Base-by-base conservation (phyloP, 345 rosid genomes). In the Moricandia arvensis region DNA sequence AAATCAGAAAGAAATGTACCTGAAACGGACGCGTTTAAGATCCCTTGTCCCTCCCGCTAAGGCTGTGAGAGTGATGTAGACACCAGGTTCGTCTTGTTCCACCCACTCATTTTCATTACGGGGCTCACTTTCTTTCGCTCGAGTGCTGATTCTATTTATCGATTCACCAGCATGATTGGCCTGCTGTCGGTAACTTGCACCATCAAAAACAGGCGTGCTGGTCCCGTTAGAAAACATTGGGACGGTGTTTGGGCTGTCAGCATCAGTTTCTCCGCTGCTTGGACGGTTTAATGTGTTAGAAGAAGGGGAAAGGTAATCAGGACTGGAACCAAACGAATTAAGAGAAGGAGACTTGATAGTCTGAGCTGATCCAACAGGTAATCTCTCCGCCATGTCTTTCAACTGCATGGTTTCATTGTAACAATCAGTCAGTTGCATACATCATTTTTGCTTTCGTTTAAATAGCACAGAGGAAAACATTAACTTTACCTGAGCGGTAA, bases 11-110 rank as follows among this genome's bases (percentile, higher is more conserved):
- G 29, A 60, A 15, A 45, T 54, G 43, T 84, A 96, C 98, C 99
- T 96, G 87, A 96, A 96, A 74, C 99, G 98, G 55, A 96, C 99
- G 60, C 98, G 91, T 83, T 96, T 93, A 66, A 96, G 95, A 86
- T 96, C 98, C 81, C 91, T 93, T 64, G 75, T 86, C 69, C 96
- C 97, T 33, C 97, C 98, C 2, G 92, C 85, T 31, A 90, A 83
- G 31, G 96, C 88, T 62, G 91, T 91, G 49, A 96, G 90, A 63
- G 99, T 96, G 37, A 96, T 91, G 79, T 93, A 93, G 13, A 96
- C 98, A 69, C 99, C 98, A 37, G 93, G 95, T 80, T 96, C 97
- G 71, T 91, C 96, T 85, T 96, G 98, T 79, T 96, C 99, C 62
- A 96, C 96, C 95, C 98, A 88, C 76, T 96, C 98, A 75, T 75